Base-by-base conservation (phyloP, 116 monocot species). In the Phalaenopsis hybrid region DNA sequence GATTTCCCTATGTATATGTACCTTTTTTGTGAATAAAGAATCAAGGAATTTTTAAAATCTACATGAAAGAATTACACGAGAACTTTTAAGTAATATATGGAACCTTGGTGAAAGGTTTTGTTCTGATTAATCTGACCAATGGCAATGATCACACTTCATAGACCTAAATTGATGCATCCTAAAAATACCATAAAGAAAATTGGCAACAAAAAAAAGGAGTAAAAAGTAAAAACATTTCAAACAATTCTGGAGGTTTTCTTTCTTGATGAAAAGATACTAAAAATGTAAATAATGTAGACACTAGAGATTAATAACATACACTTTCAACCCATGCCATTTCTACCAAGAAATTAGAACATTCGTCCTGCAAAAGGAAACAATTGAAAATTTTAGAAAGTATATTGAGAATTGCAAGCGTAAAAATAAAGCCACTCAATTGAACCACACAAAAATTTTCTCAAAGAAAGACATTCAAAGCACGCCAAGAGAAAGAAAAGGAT, bases 291-390 rank as follows among this genome's bases (percentile, higher is more conserved):
- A 45, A 51, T 10, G 73, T 12, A 9, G 28, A 70, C 31, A 57
- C 28, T 5, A 25, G 57, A 72, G 74, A 37, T 25, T 76, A 78
- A 80, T 74, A 8, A 93, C 96, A 88, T 70, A 96, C 93, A 83
- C 80, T 92, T 84, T 92, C 88, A 87, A 86, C 84, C 89, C 86
- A 88, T 79, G 89, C 91, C 96, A 97, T 94, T 84, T 97, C 96
- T 18, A 97, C 90, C 88, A 92, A 85, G 85, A 89, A 94, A 52
- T 75, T 85, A 23, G 94, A 90, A 68, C 81, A 85, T 2, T 90
- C 83, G 11, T 74, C 86, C 92, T 92, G 91, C 84, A 86, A 79
- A 86, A 80, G n/a, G 16, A 72, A 72, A 72, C 37, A 72, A 72
- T 67, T 67, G 23, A 65, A 65, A 23, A 65, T 28, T 23, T 65